These are phyloP conservation scores for Erigeron canadensis DNA, from an alignment of 129 eudicot species.

Conservation along the genomic window DNA sequence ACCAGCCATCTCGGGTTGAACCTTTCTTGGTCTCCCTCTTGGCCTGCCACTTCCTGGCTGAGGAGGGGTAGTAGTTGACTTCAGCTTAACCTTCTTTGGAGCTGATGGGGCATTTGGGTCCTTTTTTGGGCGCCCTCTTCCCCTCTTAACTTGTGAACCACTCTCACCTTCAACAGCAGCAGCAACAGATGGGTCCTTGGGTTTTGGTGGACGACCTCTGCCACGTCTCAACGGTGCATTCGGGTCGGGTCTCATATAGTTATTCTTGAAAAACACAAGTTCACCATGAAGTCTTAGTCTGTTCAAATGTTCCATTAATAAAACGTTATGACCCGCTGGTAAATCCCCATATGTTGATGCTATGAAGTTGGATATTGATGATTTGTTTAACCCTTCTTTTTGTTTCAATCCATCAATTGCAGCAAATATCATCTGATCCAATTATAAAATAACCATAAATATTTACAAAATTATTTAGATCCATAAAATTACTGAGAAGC, in stretches of 20 bases:
- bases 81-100: constrained; percentile 44
- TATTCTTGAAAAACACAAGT: constrained; percentile 52
- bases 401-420: constrained; percentile 61
- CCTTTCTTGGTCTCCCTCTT: constrained; percentile 77
- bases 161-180: constrained; percentile 7
- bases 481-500: not conserved
- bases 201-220: constrained; percentile 87
- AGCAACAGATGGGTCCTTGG: constrained; percentile 35
- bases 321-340: constrained; percentile 45
- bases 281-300: constrained; percentile 54
- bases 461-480: not conserved
- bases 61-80: constrained; percentile 9
- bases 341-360: constrained; percentile 58
- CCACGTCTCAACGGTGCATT: constrained; percentile 50
- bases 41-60: constrained; percentile 56
- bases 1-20: constrained; percentile 38
- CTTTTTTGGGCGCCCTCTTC: constrained; percentile 80
- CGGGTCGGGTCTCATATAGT: constrained; percentile 52
- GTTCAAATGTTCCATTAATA: constrained; percentile 44
- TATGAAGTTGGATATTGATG: constrained; percentile 60
- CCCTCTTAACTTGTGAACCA: constrained; percentile 38
- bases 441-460: not conserved
- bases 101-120: constrained; percentile 62
- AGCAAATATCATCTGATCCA: constrained; percentile 62
- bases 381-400: constrained; percentile 53